Evolutionary conservation across 2,329 filamentous ascomycete genomes (phyloP).

Genomic region (Lomentospora prolificans): DNA sequence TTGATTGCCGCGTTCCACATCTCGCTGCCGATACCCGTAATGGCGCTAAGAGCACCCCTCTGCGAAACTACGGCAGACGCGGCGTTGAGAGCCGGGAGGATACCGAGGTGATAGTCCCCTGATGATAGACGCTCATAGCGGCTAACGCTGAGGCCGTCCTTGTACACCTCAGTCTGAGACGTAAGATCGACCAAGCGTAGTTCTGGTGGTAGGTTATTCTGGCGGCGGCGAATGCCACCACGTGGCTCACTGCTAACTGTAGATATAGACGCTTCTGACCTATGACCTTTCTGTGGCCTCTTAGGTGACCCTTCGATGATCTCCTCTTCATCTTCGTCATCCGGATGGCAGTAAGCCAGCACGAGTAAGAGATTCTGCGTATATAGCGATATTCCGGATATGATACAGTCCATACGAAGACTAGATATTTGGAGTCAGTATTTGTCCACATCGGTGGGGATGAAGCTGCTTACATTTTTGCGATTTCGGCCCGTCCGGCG

Average conservation of each 20-base stretch:
- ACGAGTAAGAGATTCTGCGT: slow-evolving; percentile 84
- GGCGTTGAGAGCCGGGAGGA: slow-evolving; percentile 65
- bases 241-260: slow-evolving; percentile 48
- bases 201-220: slow-evolving; percentile 78
- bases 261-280: slow-evolving; percentile 35
- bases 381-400: slow-evolving; percentile 95
- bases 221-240: slow-evolving; percentile 58
- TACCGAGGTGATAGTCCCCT: slow-evolving; percentile 82
- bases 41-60: slow-evolving; percentile 64
- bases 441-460: neutral
- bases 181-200: slow-evolving; percentile 82
- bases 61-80: slow-evolving; percentile 49
- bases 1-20: slow-evolving; percentile 90
- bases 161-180: slow-evolving; percentile 78
- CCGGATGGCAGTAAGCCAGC: slow-evolving; percentile 77
- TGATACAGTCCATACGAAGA: slow-evolving; percentile 92
- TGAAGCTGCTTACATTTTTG: slow-evolving; percentile 78
- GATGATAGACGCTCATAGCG: slow-evolving; percentile 79
- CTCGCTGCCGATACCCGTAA: slow-evolving; percentile 62
- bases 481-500: slow-evolving; percentile 76
- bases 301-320: slow-evolving; percentile 6
- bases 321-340: slow-evolving; percentile 47
- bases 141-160: slow-evolving; percentile 76
- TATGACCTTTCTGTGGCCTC: slow-evolving; percentile 15
- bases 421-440: slow-evolving; percentile 27